Evolutionary conservation across 164 flowering plant genomes (phyloP).

Genomic region (Magnolia changhungtana): DNA sequence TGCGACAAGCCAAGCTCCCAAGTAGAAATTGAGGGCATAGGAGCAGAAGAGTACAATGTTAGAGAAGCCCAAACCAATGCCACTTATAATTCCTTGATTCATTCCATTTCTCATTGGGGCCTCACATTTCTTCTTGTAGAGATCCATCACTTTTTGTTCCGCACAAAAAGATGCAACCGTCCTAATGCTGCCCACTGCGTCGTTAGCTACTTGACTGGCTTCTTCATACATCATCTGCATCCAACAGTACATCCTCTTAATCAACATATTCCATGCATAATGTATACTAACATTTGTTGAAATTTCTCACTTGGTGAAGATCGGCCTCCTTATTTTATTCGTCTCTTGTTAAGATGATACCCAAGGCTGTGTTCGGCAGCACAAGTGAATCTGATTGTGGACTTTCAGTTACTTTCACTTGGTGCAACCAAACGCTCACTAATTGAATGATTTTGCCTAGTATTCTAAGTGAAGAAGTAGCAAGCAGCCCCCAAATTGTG

Average conservation of each 20-base stretch:
- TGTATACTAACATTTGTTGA: no score
- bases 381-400: no score
- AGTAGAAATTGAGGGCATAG: conserved; percentile 16
- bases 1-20: conserved; percentile 13
- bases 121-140: conserved; percentile 20
- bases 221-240: conserved; percentile 23
- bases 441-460: no score
- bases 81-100: conserved; percentile 40
- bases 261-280: neutral
- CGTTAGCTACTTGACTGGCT: conserved; percentile 22
- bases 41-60: conserved; percentile 14
- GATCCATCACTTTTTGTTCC: conserved; percentile 21
- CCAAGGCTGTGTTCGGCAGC: no score
- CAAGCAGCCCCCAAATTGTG: no score
- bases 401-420: no score
- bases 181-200: conserved; percentile 19
- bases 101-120: conserved; percentile 14
- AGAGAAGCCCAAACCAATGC: conserved; percentile 42
- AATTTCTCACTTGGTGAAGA: no score
- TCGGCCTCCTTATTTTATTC: no score
- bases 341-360: no score
- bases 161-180: conserved; percentile 25
- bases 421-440: no score
- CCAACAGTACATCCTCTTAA: neutral
- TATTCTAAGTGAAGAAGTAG: no score